phyloP scores from a whole-genome alignment of 2,329 filamentous ascomycete genomes.

The Aspergillus melleus region DNA sequence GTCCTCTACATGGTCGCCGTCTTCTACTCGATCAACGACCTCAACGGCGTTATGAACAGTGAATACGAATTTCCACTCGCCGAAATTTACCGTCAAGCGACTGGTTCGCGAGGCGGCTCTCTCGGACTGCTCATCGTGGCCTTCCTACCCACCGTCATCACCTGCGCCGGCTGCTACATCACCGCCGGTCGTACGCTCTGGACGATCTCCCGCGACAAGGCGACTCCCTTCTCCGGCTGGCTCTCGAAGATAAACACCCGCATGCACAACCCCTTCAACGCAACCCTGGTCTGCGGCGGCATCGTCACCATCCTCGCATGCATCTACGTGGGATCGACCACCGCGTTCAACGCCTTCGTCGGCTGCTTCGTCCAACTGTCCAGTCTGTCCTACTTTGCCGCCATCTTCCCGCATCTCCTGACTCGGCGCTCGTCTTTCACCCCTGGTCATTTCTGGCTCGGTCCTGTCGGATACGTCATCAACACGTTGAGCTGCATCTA shows the following conservation, averaged over 20 bases:
- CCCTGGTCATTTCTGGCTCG: constrained; percentile 56
- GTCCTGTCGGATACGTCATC: constrained; percentile 50
- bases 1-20: constrained; percentile 52
- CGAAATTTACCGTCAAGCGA: constrained; percentile 51
- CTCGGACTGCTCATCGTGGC: constrained; percentile 61
- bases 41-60: constrained; percentile 19
- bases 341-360: constrained; percentile 59
- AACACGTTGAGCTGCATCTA: constrained; percentile 54
- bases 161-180: constrained; percentile 56
- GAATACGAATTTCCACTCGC: constrained; percentile 48
- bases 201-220: constrained; percentile 59
- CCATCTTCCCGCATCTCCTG: constrained; percentile 54
- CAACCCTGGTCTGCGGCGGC: constrained; percentile 56
- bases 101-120: constrained; percentile 50
- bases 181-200: constrained; percentile 64
- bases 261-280: constrained; percentile 60
- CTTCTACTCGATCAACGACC: constrained; percentile 52
- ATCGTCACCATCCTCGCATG: constrained; percentile 56
- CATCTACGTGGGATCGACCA: constrained; percentile 56
- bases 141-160: constrained; percentile 56
- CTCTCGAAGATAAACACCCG: constrained; percentile 55
- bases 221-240: constrained; percentile 57
- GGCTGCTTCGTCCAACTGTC: constrained; percentile 61
- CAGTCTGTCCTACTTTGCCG: constrained; percentile 55
- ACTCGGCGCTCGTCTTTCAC: constrained; percentile 54